Conservation (phyloP, 305 asterid genomes). For the Solanum hybrid region DNA sequence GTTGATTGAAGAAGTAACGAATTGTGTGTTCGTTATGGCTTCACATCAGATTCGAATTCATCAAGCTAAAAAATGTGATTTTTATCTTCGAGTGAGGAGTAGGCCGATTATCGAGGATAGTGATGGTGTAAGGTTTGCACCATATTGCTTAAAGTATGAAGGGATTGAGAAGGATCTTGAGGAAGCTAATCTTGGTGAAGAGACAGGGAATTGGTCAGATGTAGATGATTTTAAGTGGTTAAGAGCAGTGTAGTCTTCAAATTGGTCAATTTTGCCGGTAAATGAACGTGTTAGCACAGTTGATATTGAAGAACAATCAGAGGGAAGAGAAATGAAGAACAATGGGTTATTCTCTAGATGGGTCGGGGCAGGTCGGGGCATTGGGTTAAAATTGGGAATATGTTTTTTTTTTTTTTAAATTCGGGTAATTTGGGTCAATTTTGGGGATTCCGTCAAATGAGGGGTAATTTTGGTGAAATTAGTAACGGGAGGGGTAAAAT, state of each 20-base stretch:
- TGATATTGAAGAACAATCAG: too few species aligned
- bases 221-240: conserved; percentile 90
- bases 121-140: conserved; percentile 57
- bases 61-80: conserved; percentile 55
- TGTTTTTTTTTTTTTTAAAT: too few species aligned
- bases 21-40: conserved; percentile 55
- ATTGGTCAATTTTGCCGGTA: conserved; percentile 69
- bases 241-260: conserved; percentile 80
- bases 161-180: conserved; percentile 56
- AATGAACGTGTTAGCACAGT: not conserved
- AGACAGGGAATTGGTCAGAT: conserved; percentile 82
- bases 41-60: conserved; percentile 81
- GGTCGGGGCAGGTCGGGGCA: too few species aligned
- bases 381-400: too few species aligned
- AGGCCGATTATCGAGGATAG: conserved; percentile 87
- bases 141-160: conserved; percentile 55
- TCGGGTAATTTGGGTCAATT: too few species aligned
- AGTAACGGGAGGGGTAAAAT: too few species aligned
- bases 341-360: too few species aligned
- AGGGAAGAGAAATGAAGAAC: too few species aligned
- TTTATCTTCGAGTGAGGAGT: conserved; percentile 78
- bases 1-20: conserved; percentile 66
- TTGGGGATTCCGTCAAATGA: too few species aligned
- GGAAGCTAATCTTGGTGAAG: conserved; percentile 67
- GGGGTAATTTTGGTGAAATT: too few species aligned